These are phyloP conservation scores for Phytophthora melonis DNA, from an alignment of 352 stramenopile genomes.

Conservation along the genomic window DNA sequence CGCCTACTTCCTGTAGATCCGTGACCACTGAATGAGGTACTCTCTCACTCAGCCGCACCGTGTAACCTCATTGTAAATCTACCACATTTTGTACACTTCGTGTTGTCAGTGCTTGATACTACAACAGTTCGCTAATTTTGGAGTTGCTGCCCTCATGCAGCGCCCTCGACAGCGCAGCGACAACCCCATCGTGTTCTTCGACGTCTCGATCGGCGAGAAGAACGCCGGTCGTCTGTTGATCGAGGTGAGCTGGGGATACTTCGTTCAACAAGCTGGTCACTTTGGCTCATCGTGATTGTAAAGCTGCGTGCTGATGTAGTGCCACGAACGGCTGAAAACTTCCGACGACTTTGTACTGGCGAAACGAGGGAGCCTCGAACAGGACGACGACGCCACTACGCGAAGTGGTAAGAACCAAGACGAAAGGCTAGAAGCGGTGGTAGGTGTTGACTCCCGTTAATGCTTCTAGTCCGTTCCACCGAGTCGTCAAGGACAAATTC, in stretches of 20 bases:
- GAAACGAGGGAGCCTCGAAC: constrained; percentile 74
- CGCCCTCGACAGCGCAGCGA: constrained; percentile 22
- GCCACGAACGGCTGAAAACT: constrained; percentile 96
- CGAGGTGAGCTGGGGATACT: constrained; percentile 54
- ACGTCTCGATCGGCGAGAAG: constrained; percentile 93
- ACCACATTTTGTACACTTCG: constrained; percentile 7
- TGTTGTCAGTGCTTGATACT: neutral
- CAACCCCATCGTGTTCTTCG: constrained; percentile 95
- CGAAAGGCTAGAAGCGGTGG: neutral
- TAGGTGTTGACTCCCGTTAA: neutral
- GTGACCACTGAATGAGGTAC: constrained; percentile 3
- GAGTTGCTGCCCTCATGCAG: constrained; percentile 21
- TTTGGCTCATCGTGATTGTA: neutral
- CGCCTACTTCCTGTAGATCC: constrained; percentile 34
- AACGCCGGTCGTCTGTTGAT: constrained; percentile 92
- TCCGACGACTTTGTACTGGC: constrained; percentile 95
- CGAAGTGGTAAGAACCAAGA: constrained; percentile 46
- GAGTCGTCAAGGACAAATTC: constrained; percentile 92
- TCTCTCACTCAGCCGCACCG: neutral
- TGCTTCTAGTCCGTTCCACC: constrained; percentile 81
- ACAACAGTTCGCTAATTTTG: constrained; percentile 22
- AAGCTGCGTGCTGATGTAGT: constrained; percentile 95
- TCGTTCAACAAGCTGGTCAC: too few species aligned
- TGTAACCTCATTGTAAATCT: constrained; percentile 17
- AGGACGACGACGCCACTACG: constrained; percentile 64